Evolutionary conservation across 441 rosid species (phyloP).

Genomic region (Pelargonium fulgidum): DNA sequence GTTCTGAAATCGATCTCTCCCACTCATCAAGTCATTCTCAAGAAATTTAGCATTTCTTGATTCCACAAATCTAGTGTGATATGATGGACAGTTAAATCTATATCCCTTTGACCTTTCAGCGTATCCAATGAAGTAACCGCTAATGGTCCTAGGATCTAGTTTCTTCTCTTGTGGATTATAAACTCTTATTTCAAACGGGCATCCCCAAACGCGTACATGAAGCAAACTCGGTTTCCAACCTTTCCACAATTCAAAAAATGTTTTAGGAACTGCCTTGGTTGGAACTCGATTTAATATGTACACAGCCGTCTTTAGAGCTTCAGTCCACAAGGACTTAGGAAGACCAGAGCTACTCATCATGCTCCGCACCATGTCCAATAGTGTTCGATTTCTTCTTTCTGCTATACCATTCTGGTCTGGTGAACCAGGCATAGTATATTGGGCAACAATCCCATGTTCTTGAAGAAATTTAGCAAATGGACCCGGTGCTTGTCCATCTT

Average conservation of each 20-base stretch:
- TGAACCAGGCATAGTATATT: conserved; percentile 4
- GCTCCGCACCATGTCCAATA: conserved; percentile 11
- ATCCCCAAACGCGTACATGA: background rate
- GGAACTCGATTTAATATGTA: background rate
- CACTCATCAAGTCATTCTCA: conserved; percentile 1
- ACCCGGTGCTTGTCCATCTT: conserved; percentile 15
- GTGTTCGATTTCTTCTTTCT: conserved; percentile 1
- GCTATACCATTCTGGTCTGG: background rate
- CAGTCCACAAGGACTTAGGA: conserved; percentile 2
- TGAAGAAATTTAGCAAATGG: conserved; percentile 17
- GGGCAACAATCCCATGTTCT: conserved; percentile 12
- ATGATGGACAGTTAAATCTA: background rate
- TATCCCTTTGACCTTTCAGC: background rate
- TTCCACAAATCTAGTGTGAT: background rate
- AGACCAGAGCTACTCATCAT: background rate
- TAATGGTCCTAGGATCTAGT: background rate
- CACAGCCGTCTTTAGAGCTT: background rate
- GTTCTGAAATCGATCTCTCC: background rate
- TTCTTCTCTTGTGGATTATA: background rate
- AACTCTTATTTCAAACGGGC: background rate
- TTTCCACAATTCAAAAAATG: background rate
- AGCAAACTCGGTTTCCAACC: background rate
- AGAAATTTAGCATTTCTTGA: background rate
- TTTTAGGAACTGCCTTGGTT: background rate
- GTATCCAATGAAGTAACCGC: background rate